A percentile compares a stretch with the other conserved stretches of the same genome.
Evolutionary conservation across 1,139 yeast species (phyloP).

Genomic region (Protomyces macrosporus): DNA sequence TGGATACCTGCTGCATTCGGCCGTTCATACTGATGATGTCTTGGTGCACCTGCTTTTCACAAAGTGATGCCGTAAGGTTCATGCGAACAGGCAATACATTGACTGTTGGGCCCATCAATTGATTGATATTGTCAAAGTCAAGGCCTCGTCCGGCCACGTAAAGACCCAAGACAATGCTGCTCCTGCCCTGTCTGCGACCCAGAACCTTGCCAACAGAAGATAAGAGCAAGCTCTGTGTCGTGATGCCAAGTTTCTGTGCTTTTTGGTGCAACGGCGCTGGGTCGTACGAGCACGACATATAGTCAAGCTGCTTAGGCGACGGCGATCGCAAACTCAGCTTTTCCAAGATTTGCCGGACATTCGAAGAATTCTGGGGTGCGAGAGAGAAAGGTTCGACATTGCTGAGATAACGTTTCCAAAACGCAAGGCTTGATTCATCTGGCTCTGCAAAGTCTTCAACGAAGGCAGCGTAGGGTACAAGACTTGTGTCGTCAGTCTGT

Average conservation of each 20-base stretch:
- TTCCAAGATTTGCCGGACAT: background rate
- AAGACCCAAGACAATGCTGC: conserved; percentile 30
- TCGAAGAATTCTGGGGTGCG: background rate
- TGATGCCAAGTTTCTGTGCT: conserved; percentile 10
- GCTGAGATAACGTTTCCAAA: conserved; percentile 5
- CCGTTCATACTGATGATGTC: conserved; percentile 13
- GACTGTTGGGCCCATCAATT: conserved; percentile 31
- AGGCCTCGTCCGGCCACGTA: conserved; percentile 34
- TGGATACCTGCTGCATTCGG: conserved; percentile 3
- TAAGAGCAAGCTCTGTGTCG: conserved; percentile 28
- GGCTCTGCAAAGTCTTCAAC: background rate
- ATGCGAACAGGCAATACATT: conserved; percentile 33
- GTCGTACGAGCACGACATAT: background rate
- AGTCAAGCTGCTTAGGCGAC: background rate
- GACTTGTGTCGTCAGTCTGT: background rate
- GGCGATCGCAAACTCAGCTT: background rate
- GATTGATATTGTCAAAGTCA: conserved; percentile 21
- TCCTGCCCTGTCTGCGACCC: background rate
- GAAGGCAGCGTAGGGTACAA: conserved; percentile 10
- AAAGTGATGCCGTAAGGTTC: background rate
- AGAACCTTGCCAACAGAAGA: conserved; percentile 28
- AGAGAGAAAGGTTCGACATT: background rate
- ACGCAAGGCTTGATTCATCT: background rate
- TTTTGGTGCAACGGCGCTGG: background rate
- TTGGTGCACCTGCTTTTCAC: background rate